Conservation (phyloP, 257 asterid species). For the Fraxinus anomala region DNA sequence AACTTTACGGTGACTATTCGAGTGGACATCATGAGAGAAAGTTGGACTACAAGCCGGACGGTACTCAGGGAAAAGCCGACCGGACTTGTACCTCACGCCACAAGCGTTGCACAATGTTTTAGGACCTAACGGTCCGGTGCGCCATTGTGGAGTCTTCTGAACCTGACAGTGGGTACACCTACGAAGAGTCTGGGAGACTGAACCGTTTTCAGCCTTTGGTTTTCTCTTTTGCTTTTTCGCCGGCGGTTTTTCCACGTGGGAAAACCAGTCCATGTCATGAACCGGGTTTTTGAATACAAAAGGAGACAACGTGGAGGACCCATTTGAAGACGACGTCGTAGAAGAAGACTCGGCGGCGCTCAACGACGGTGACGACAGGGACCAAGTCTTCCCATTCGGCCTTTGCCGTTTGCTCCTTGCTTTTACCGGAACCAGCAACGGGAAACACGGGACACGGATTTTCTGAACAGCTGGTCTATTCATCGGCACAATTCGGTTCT, state of each 20-base stretch:
- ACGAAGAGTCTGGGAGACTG: constrained; percentile 32
- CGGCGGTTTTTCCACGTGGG: constrained; percentile 46
- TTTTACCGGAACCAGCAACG: constrained; percentile 43
- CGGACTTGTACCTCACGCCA: constrained; percentile 88
- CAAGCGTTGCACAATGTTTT: constrained; percentile 82
- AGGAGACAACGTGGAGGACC: constrained; percentile 41
- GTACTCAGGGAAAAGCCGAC: constrained; percentile 77
- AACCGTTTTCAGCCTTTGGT: constrained; percentile 42
- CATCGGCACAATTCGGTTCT: constrained; percentile 36
- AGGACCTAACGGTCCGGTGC: constrained; percentile 83
- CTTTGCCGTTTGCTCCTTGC: constrained; percentile 57
- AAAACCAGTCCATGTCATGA: constrained; percentile 39
- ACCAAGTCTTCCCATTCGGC: constrained; percentile 50
- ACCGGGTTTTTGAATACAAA: constrained; percentile 30
- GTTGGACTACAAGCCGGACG: constrained; percentile 91
- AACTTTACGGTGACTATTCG: constrained; percentile 81
- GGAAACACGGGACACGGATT: constrained; percentile 34
- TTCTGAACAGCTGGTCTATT: constrained; percentile 33
- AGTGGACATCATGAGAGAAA: constrained; percentile 59
- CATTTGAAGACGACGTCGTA: constrained; percentile 48
- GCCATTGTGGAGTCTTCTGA: constrained; percentile 86
- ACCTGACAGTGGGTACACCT: constrained; percentile 77
- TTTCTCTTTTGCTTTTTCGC: constrained; percentile 59
- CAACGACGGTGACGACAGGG: constrained; percentile 41
- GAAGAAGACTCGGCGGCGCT: constrained; percentile 44